phyloP scores from a whole-genome alignment of 2,329 filamentous ascomycete genomes.

The Scedosporium minutisporum region DNA sequence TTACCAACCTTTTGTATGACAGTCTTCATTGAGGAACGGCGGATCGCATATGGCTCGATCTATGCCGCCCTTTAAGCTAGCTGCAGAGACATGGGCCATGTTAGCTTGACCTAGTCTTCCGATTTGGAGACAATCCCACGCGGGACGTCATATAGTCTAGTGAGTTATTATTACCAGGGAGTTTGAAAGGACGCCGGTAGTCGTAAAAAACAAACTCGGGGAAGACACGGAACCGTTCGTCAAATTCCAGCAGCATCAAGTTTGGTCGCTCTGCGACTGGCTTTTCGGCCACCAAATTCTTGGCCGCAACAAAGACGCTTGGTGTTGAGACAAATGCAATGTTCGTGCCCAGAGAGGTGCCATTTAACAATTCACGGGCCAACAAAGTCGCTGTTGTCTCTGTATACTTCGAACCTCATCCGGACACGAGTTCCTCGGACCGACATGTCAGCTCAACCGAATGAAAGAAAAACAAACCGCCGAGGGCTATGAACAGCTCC shows the following conservation, averaged over 20 bases:
- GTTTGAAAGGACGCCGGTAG: conserved; percentile 56
- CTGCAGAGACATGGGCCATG: conserved; percentile 16
- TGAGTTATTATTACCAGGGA: conserved; percentile 38
- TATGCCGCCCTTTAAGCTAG: conserved; percentile 49
- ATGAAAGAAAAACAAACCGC: neutral
- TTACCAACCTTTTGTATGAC: conserved; percentile 60
- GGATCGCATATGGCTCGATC: conserved; percentile 69
- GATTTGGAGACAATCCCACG: neutral
- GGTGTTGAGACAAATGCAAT: conserved; percentile 67
- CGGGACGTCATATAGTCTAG: too few species aligned
- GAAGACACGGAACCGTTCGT: conserved; percentile 64
- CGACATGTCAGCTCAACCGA: neutral
- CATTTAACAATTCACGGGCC: conserved; percentile 56
- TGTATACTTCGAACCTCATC: conserved; percentile 44
- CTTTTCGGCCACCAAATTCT: conserved; percentile 46
- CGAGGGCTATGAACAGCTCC: neutral
- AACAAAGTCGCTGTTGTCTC: conserved; percentile 58
- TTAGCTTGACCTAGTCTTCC: neutral
- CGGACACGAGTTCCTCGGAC: neutral
- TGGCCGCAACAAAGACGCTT: conserved; percentile 67
- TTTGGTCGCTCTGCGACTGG: conserved; percentile 32
- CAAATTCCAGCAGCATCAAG: conserved; percentile 62
- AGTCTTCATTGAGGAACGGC: conserved; percentile 71
- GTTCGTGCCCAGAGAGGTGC: conserved; percentile 42
- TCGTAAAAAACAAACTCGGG: conserved; percentile 68